A percentile compares a stretch with the other conserved stretches of the same genome.
Conservation (phyloP, 2,329 filamentous ascomycete genomes). For the Furcasterigmium sp. region DNA sequence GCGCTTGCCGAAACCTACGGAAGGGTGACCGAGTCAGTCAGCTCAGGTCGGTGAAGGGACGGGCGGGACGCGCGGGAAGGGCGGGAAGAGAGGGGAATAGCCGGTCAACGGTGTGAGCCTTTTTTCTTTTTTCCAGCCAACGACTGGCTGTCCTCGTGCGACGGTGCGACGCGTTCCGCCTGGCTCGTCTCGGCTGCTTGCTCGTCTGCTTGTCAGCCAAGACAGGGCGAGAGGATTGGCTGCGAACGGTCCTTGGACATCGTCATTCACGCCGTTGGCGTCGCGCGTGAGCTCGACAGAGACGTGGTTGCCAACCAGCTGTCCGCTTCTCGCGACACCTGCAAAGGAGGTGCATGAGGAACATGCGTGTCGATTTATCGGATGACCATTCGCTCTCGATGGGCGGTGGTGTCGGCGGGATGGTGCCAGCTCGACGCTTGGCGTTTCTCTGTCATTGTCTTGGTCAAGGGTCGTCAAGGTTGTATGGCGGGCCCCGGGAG, state of each 20-base stretch:
- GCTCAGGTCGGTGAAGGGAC: not conserved
- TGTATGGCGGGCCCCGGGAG: too few species aligned
- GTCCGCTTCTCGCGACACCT: slow-evolving; percentile 3
- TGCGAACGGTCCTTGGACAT: too few species aligned
- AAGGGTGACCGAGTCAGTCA: too few species aligned
- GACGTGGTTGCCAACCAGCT: slow-evolving; percentile 9
- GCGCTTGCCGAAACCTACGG: not conserved
- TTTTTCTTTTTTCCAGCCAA: not conserved
- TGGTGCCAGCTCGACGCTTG: too few species aligned
- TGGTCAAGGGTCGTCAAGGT: too few species aligned
- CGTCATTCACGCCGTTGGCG: too few species aligned
- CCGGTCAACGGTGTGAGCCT: not conserved
- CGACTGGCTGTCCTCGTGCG: too few species aligned
- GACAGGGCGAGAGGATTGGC: too few species aligned
- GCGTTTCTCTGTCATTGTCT: not conserved
- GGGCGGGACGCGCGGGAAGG: not conserved
- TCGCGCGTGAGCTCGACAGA: not conserved
- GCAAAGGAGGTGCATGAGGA: slow-evolving; percentile 10
- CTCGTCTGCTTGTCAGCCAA: too few species aligned
- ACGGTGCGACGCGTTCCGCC: too few species aligned
- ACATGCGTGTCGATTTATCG: slow-evolving; percentile 4
- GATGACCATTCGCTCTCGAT: not conserved
- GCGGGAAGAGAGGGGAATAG: not conserved
- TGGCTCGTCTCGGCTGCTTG: too few species aligned
- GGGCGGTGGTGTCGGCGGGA: too few species aligned